A percentile compares a stretch with the other conserved stretches of the same genome.
phyloP scores from a whole-genome alignment of 805 yeast species.

The Debaryomyces prosopidis region DNA sequence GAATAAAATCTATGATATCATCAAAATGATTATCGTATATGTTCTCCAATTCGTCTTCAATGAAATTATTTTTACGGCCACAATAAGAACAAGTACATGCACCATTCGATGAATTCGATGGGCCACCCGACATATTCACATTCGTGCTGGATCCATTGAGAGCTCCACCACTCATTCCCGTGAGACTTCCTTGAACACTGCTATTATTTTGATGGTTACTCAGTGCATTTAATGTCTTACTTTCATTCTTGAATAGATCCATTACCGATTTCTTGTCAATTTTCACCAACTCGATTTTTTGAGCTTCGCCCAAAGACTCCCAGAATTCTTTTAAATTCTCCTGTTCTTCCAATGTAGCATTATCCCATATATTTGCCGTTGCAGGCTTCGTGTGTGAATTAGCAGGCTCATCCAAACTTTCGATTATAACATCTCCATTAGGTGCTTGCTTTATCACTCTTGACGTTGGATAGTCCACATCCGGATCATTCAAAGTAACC shows the following conservation, averaged over 20 bases:
- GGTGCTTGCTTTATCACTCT: constrained; percentile 68
- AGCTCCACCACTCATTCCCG: not conserved
- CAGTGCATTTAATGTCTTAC: constrained; percentile 12
- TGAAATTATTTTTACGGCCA: constrained; percentile 67
- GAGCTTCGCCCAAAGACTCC: constrained; percentile 61
- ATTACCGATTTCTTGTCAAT: constrained; percentile 71
- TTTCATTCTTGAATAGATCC: constrained; percentile 54
- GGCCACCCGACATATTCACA: constrained; percentile 1
- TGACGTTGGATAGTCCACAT: constrained; percentile 69
- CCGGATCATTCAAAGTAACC: constrained; percentile 54
- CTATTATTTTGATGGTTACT: constrained; percentile 43
- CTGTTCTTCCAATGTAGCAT: constrained; percentile 50
- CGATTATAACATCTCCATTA: constrained; percentile 78
- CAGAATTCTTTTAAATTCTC: constrained; percentile 58
- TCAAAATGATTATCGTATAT: constrained; percentile 70
- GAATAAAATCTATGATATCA: constrained; percentile 38
- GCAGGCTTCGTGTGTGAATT: constrained; percentile 9
- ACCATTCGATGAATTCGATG: constrained; percentile 5
- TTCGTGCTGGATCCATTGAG: constrained; percentile 7
- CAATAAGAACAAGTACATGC: constrained; percentile 75
- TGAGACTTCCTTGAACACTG: constrained; percentile 18
- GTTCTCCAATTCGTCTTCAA: constrained; percentile 75
- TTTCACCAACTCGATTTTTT: constrained; percentile 59
- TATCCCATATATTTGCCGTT: constrained; percentile 44
- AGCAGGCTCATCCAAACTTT: constrained; percentile 42